Conservation (phyloP, 1,284 basidiomycete species). For the Irpex sp. region DNA sequence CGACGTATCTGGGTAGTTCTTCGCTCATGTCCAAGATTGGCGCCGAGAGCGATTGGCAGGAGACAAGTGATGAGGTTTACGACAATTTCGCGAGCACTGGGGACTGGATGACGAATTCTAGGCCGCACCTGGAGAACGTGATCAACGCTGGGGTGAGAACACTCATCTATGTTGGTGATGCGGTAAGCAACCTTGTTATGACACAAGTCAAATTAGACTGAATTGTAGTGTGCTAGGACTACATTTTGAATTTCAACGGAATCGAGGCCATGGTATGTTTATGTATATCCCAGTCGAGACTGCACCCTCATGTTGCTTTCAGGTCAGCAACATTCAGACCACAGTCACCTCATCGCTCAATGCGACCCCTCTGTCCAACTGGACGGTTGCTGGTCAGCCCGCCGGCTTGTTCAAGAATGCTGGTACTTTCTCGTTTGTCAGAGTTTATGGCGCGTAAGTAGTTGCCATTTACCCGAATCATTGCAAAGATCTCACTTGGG, state of each 20-base stretch:
- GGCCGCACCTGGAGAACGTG: constrained; percentile 51
- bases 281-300: not conserved
- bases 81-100: constrained; percentile 54
- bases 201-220: constrained; percentile 12
- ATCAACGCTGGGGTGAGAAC: constrained; percentile 57
- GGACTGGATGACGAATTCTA: constrained; percentile 63
- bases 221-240: constrained; percentile 37
- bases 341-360: constrained; percentile 17
- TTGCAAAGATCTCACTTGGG: not conserved
- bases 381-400: constrained; percentile 44
- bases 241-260: constrained; percentile 56
- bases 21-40: constrained; percentile 41
- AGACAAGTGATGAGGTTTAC: constrained; percentile 45
- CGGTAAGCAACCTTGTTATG: constrained; percentile 30
- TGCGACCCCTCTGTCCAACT: constrained; percentile 40
- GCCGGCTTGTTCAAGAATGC: constrained; percentile 59
- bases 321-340: constrained; percentile 21
- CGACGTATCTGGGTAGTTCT: constrained; percentile 35
- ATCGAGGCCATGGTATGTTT: constrained; percentile 54
- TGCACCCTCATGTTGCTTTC: not conserved
- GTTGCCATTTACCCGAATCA: not conserved
- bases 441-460: constrained; percentile 44
- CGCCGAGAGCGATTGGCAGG: constrained; percentile 45
- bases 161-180: constrained; percentile 54
- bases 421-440: constrained; percentile 57